Evolutionary conservation across 306 rosid species (phyloP), one percentile per base, ranked within the genome.

Genomic region (Comarum palustre): DNA sequence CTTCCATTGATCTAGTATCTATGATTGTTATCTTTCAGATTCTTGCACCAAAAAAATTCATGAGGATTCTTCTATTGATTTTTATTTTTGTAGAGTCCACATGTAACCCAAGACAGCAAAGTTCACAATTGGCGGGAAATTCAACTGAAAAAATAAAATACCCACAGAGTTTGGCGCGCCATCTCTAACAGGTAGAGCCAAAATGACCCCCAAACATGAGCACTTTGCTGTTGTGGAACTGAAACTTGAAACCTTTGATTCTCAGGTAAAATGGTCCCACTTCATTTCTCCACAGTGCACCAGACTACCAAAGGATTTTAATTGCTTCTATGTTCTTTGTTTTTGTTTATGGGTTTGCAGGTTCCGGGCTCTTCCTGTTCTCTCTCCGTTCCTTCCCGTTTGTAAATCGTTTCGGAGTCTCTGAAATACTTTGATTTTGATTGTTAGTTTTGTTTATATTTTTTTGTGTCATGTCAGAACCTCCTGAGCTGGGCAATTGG

Each of bases 401-500:
- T 19, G 88, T 82, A 57, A 32, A 32, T 32, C 64, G 69, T 27
- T 61, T 61, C 64, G 25, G 3, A 36, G 8, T 36, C 46, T 34
- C 58, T 2, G 5, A 11, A 46, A 31, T 8, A 11, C 0, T 17
- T 48, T 17, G 55, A n/a, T 17, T 19, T 50, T 4, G 8, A 11
- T 58, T 74, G 29, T 36, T 1, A 42, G 15, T 17, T 47, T 74
- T 29, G 19, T 41, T 47, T 41, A 5, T 22, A 27, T 51, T 29
- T 69, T 13, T 15, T 68, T 16, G 68, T 82, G 68, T 68, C 47
- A 29, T 80, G 11, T 67, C 77, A 89, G 96, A 86, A 82, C 96
- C 83, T 76, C 94, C 86, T 17, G 96, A 87, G 63, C 73, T 91
- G 42, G 77, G 85, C 22, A 84, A 84, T 42, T 91, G 94, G 97